Evolutionary conservation across 2,329 filamentous ascomycete genomes (phyloP), one percentile per base, ranked within the genome.

Genomic region (Epichloe scottii): DNA sequence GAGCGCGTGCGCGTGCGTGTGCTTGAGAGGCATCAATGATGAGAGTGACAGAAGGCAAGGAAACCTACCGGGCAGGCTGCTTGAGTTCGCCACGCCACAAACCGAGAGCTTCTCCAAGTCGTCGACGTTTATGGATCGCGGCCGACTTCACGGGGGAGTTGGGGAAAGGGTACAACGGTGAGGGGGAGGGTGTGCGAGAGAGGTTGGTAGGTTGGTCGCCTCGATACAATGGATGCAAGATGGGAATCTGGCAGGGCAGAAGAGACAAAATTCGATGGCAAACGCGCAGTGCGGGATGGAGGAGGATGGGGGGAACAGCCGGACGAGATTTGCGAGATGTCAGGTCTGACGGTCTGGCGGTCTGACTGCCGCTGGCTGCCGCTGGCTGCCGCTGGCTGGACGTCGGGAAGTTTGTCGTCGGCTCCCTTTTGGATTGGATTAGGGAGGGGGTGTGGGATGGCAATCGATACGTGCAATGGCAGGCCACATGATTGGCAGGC

Each of bases 401-500:
- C 34, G 44, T 50, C 37, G 41, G 37, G 42, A 46, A 46, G 30
- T 37, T 48, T 46, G 46, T 43, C 30, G 12, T 47, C 39, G 41
- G 44, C 17, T 17, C 15, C 19, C 49, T 39, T 14, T 40, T 12
- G 23, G 26, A 26, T 19, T 23, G 46, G 48, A 51, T 51, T 49
- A 55, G 51, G n/a, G n/a, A n/a, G n/a, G n/a, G 52, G 54, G 56
- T 53, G 54, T 56, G 54, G 54, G 56, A 56, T 50, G 51, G 49
- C 49, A 53, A 51, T 56, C 48, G 54, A 55, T 55, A 54, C 53
- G 56, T 56, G 50, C 33, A 49, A 50, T 53, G 54, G 55, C 57
- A 56, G 57, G 58, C 56, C 60, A 64, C 60, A 62, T 64, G 61
- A 67, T 67, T 67, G 64, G 65, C 55, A 56, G 55, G 30, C 53